These are phyloP conservation scores for Syzygium jambos DNA, from an alignment of 345 rosid species.

Conservation along the genomic window DNA sequence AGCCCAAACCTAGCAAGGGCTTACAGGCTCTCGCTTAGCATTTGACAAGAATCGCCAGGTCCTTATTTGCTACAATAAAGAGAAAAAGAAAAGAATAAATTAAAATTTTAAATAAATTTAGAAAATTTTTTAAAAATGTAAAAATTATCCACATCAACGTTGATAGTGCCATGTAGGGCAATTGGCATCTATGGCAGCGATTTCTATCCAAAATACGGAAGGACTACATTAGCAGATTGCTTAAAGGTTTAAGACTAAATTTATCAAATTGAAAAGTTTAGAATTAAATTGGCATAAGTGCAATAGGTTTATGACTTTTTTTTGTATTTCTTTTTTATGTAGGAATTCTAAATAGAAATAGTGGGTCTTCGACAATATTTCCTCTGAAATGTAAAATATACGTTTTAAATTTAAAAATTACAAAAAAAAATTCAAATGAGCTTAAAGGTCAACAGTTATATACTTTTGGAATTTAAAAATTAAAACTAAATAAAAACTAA, in stretches of 20 bases:
- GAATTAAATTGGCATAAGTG: no score
- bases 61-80: neutral
- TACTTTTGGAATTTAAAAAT: neutral
- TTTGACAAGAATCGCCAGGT: neutral
- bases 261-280: neutral
- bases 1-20: neutral
- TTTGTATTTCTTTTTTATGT: neutral
- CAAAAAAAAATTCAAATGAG: neutral
- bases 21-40: neutral
- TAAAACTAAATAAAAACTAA: neutral
- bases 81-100: no score
- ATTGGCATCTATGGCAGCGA: neutral
- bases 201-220: neutral
- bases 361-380: neutral
- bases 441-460: neutral
- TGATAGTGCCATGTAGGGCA: neutral
- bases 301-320: no score
- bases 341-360: neutral
- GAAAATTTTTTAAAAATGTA: no score
- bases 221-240: no score
- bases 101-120: no score
- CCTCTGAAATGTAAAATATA: neutral
- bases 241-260: fast-evolving
- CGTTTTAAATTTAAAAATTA: neutral
- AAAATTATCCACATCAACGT: no score